These are phyloP conservation scores for Canna indica DNA, from an alignment of 176 grass and related monocot genomes.

Conservation along the genomic window DNA sequence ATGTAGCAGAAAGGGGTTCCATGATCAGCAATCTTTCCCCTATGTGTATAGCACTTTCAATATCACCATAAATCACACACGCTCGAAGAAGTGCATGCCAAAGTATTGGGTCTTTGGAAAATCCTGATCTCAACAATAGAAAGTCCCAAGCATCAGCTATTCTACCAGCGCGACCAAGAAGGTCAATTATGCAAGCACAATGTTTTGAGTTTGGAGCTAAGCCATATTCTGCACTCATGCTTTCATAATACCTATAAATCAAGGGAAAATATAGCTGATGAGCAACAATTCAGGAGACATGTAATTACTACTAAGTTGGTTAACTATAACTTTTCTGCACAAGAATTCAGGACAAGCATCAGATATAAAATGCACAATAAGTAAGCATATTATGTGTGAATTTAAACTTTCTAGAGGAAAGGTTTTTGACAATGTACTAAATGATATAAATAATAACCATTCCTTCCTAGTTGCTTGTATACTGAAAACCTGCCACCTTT, in stretches of 20 bases:
- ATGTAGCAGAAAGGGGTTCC: slow-evolving; percentile 43
- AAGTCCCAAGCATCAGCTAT: slow-evolving; percentile 50
- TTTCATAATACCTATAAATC: slow-evolving; percentile 47
- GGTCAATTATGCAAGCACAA: slow-evolving; percentile 51
- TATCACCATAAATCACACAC: slow-evolving; percentile 51
- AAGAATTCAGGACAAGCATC: too few species aligned
- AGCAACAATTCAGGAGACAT: neutral
- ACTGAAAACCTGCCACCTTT: slow-evolving; percentile 46
- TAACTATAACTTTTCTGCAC: neutral
- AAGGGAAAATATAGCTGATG: slow-evolving; percentile 16
- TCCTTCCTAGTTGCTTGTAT: neutral
- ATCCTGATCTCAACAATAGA: slow-evolving; percentile 39
- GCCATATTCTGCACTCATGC: slow-evolving; percentile 44
- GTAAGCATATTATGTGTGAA: neutral
- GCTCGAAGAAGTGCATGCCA: slow-evolving; percentile 52
- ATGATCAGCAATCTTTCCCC: slow-evolving; percentile 49
- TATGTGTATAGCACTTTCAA: slow-evolving; percentile 31
- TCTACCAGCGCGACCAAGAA: slow-evolving; percentile 47
- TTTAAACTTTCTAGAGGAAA: neutral
- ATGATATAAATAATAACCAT: neutral
- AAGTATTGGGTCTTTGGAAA: slow-evolving; percentile 33
- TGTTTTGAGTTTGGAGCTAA: slow-evolving; percentile 34
- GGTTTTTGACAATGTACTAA: neutral
- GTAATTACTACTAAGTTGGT: neutral
- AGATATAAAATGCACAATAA: too few species aligned